These are phyloP conservation scores for Penicillium paxilli DNA, from an alignment of 495 filamentous ascomycete species.

Conservation along the genomic window DNA sequence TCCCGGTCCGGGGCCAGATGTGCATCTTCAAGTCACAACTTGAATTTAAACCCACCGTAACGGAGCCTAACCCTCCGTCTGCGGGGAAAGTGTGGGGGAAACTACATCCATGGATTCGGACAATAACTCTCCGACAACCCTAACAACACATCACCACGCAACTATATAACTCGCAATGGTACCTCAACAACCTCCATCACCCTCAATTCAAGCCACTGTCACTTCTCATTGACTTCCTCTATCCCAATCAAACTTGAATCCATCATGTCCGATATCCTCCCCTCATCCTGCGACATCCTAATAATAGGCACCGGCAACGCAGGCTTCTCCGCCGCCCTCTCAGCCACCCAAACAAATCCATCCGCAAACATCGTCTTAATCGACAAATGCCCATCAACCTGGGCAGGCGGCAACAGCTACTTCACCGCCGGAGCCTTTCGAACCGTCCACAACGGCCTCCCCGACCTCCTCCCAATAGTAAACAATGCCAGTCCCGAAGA, in stretches of 20 bases:
- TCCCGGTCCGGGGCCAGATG: background rate
- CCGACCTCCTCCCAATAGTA: slow-evolving; percentile 47
- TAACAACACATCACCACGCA: background rate
- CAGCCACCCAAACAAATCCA: slow-evolving; percentile 43
- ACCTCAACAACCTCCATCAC: background rate
- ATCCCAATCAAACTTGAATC: background rate
- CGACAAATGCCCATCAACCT: slow-evolving; percentile 45
- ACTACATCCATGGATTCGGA: background rate
- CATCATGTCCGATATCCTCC: slow-evolving; percentile 6
- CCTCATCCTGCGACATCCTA: slow-evolving; percentile 45
- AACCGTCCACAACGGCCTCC: slow-evolving; percentile 42
- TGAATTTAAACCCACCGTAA: background rate
- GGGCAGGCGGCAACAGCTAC: slow-evolving; percentile 55
- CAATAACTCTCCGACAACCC: slow-evolving; percentile 5
- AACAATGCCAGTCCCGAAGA: slow-evolving; percentile 27
- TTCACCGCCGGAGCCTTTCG: slow-evolving; percentile 58
- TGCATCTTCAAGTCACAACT: background rate
- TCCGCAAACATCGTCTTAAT: slow-evolving; percentile 40
- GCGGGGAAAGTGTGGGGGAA: slow-evolving; percentile 14
- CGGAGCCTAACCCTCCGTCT: slow-evolving; percentile 8
- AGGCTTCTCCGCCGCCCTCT: slow-evolving; percentile 55
- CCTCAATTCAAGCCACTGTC: no score
- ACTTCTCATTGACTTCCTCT: background rate
- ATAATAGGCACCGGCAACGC: slow-evolving; percentile 60
- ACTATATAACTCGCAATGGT: background rate